phyloP scores from a whole-genome alignment of 2,329 filamentous ascomycete species.

The Nectriaceae sp. region DNA sequence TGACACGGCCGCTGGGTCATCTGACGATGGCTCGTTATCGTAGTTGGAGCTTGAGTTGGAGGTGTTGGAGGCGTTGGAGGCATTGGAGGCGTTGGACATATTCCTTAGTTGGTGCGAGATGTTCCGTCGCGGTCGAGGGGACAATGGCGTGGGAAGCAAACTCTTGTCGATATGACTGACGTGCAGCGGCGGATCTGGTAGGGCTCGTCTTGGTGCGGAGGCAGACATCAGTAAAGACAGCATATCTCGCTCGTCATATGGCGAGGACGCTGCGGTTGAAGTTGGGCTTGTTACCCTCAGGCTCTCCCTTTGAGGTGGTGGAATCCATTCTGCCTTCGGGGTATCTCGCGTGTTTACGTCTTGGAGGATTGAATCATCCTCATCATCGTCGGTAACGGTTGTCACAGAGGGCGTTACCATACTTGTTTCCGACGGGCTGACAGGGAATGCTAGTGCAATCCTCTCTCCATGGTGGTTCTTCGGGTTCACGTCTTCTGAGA shows the following conservation, averaged over 20 bases:
- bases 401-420: conserved; percentile 28
- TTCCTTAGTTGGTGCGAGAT: conserved; percentile 22
- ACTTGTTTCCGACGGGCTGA: conserved; percentile 25
- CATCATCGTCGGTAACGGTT: conserved; percentile 11
- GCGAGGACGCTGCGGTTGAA: conserved; percentile 28
- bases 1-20: conserved; percentile 18
- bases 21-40: conserved; percentile 11
- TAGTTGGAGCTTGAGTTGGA: conserved; percentile 21
- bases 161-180: conserved; percentile 29
- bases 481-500: conserved; percentile 12
- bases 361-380: conserved; percentile 18
- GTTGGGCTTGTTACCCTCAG: conserved; percentile 9
- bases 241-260: conserved; percentile 37
- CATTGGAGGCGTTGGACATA: conserved; percentile 21
- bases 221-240: conserved; percentile 31
- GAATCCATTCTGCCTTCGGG: conserved; percentile 9
- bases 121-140: conserved; percentile 24
- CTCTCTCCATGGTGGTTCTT: conserved; percentile 14
- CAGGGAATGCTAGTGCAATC: conserved; percentile 22
- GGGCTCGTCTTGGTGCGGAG: conserved; percentile 20
- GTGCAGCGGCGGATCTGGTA: conserved; percentile 33
- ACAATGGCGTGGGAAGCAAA: conserved; percentile 29
- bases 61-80: conserved; percentile 24
- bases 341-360: conserved; percentile 11
- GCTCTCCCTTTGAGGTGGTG: conserved; percentile 15